phyloP scores from a whole-genome alignment of 148 eudicot genomes.

The Diospyros lotus region DNA sequence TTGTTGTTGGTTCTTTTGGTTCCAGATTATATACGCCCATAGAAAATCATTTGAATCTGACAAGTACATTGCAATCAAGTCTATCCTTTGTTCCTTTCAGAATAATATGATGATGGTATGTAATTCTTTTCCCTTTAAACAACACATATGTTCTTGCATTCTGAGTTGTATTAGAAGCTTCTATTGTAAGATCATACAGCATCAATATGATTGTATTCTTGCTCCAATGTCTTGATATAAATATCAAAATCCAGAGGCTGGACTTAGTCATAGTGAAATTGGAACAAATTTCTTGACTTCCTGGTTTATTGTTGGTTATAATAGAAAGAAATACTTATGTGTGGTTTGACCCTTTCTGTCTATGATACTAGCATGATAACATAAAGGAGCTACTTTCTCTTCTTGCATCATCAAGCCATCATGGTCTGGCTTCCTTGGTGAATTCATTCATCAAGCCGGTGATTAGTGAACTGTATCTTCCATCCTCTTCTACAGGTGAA shows the following conservation, averaged over 20 bases:
- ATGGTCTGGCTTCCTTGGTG: slow-evolving; percentile 44
- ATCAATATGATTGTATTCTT: neutral
- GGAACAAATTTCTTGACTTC: neutral
- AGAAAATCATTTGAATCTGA: slow-evolving; percentile 66
- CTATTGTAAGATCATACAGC: neutral
- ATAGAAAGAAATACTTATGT: neutral
- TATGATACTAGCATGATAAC: slow-evolving; percentile 33
- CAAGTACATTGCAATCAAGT: slow-evolving; percentile 40
- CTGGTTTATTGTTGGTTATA: neutral
- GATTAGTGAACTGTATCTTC: slow-evolving; percentile 45
- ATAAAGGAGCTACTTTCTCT: slow-evolving; percentile 41
- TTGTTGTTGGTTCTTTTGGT: slow-evolving; percentile 8
- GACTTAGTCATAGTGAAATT: neutral
- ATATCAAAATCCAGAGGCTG: neutral
- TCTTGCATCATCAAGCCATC: slow-evolving; percentile 64
- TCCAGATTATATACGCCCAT: slow-evolving; percentile 76
- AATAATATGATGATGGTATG: slow-evolving; percentile 40
- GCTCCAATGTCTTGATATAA: neutral
- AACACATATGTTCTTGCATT: neutral
- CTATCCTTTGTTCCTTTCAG: slow-evolving; percentile 31
- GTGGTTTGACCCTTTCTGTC: neutral
- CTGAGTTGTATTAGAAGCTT: neutral
- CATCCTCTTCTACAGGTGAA: slow-evolving; percentile 38
- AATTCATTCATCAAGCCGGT: slow-evolving; percentile 56
- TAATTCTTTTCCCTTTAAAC: neutral